phyloP scores from a whole-genome alignment of 2,329 filamentous ascomycete genomes.

The Berkeleyomyces rouxiae region DNA sequence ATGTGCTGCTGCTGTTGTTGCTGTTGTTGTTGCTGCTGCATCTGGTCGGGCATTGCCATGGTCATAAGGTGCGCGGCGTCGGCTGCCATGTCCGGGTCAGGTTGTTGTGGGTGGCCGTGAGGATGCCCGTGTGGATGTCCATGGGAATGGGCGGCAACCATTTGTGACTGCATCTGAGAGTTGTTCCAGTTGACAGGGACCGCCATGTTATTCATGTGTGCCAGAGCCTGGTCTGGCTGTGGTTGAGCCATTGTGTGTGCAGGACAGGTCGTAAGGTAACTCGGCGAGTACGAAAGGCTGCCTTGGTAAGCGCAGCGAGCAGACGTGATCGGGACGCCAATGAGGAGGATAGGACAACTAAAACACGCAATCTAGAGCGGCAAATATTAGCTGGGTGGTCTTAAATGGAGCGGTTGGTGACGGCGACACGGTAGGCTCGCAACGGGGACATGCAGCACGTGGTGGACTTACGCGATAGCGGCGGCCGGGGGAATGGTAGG shows the following conservation, averaged over 20 bases:
- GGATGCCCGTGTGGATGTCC: neutral
- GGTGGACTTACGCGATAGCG: neutral
- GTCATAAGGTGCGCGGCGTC: slow-evolving; percentile 9
- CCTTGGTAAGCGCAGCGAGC: neutral
- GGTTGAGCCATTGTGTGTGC: slow-evolving; percentile 7
- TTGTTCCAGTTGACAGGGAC: slow-evolving; percentile 8
- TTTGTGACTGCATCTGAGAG: slow-evolving; percentile 3
- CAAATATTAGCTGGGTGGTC: no score
- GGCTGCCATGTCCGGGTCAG: slow-evolving; percentile 8
- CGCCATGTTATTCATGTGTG: slow-evolving; percentile 9
- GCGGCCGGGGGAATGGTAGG: neutral
- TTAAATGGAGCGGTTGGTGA: no score
- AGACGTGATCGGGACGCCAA: no score
- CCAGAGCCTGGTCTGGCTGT: slow-evolving; percentile 8
- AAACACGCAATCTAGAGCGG: no score
- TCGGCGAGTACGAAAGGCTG: neutral
- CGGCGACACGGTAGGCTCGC: neutral
- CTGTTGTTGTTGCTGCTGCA: slow-evolving; percentile 5
- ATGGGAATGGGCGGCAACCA: slow-evolving; percentile 3
- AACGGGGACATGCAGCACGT: neutral
- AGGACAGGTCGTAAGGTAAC: neutral
- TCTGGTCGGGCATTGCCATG: slow-evolving; percentile 10
- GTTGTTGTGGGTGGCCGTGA: slow-evolving; percentile 1
- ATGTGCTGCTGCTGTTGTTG: slow-evolving; percentile 3
- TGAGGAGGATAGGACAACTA: no score